phyloP scores from a whole-genome alignment of 1,284 basidiomycete species.

The Takashimella koratensis region DNA sequence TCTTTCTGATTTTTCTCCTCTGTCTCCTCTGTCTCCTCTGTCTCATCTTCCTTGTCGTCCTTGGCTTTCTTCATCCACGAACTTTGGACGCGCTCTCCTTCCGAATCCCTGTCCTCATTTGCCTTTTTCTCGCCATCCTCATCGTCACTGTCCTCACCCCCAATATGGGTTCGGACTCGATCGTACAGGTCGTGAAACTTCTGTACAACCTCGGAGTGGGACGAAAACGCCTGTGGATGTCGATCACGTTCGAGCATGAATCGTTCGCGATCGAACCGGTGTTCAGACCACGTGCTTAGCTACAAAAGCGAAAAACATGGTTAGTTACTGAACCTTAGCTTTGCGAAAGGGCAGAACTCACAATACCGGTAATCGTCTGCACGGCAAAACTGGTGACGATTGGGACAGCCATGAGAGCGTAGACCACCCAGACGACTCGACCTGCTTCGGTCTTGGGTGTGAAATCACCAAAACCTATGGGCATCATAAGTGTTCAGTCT shows the following conservation, averaged over 20 bases:
- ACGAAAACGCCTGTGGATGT: slow-evolving; percentile 35
- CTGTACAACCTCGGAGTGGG: slow-evolving; percentile 43
- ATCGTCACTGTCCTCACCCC: background rate
- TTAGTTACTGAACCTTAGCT: too few relatives aligned
- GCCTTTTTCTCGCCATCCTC: background rate
- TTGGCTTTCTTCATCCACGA: background rate
- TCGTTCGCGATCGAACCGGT: slow-evolving; percentile 6
- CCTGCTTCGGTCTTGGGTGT: slow-evolving; percentile 36
- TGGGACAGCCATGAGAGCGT: slow-evolving; percentile 50
- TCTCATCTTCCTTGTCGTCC: background rate
- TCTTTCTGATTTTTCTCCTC: slow-evolving; percentile 3
- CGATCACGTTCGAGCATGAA: slow-evolving; percentile 15
- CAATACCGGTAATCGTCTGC: slow-evolving; percentile 48
- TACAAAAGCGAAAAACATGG: too few relatives aligned
- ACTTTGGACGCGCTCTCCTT: too few relatives aligned
- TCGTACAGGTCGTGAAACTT: slow-evolving; percentile 32
- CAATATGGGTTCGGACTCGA: slow-evolving; percentile 11
- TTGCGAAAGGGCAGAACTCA: slow-evolving; percentile 28
- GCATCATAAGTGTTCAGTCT: too few relatives aligned
- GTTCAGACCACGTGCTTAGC: slow-evolving; percentile 18
- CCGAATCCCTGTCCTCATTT: slow-evolving; percentile 1
- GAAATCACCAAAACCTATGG: slow-evolving; percentile 45
- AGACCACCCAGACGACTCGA: slow-evolving; percentile 48
- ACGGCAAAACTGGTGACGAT: slow-evolving; percentile 52
- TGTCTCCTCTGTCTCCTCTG: slow-evolving; percentile 1